These are phyloP conservation scores for Apophysomyces variabilis DNA, from an alignment of 371 early-diverging fungal genomes.

Conservation along the genomic window DNA sequence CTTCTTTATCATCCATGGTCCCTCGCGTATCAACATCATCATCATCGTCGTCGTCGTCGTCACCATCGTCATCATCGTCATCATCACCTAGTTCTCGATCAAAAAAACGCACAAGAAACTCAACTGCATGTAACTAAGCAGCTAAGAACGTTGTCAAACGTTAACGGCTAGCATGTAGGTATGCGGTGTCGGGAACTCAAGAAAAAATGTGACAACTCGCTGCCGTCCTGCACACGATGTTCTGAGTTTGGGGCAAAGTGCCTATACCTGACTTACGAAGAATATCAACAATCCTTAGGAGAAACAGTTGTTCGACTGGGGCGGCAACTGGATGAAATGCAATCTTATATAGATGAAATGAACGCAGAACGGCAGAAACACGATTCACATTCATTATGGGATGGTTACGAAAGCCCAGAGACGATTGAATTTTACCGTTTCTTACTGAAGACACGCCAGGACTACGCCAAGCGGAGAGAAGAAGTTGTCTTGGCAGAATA, in stretches of 20 bases:
- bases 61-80: not conserved
- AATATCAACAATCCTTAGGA: constrained; percentile 12
- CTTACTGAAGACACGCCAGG: constrained; percentile 10
- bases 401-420: constrained; percentile 10
- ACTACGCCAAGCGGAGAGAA: not conserved
- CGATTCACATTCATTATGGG: constrained; percentile 5
- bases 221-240: constrained; percentile 13
- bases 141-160: constrained; percentile 4
- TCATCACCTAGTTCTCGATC: constrained; percentile 1
- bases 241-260: constrained; percentile 14
- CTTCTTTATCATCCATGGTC: constrained; percentile 3
- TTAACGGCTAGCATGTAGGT: constrained; percentile 12
- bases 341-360: constrained; percentile 4
- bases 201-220: constrained; percentile 12
- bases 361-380: not conserved
- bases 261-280: constrained; percentile 12
- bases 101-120: constrained; percentile 10
- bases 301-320: constrained; percentile 10
- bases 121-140: constrained; percentile 9
- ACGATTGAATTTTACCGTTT: constrained; percentile 11
- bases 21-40: constrained; percentile 1
- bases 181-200: constrained; percentile 17
- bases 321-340: constrained; percentile 10
- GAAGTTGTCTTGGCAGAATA: not conserved
- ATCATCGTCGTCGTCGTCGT: not conserved